Percentiles rank a stretch among this genome's conserved stretches.
Conservation (phyloP, 768 basidiomycete species). For the Kwoniella botswanensis region DNA sequence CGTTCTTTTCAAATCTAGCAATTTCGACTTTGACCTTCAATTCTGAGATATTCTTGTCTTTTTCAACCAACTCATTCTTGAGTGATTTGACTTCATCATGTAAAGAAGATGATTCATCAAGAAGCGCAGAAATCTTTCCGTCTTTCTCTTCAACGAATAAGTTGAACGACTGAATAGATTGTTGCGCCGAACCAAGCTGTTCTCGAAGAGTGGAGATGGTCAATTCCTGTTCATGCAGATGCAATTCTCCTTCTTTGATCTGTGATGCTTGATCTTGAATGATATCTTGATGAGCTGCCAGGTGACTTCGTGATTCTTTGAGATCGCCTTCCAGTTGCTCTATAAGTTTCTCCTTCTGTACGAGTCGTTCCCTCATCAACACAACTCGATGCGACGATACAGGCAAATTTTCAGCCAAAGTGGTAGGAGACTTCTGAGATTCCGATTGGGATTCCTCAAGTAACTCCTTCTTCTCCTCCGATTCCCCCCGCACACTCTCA, state of each 20-base stretch:
- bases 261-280: not conserved
- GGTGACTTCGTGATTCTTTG: not conserved
- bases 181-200: conserved; percentile 7
- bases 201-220: conserved; percentile 7
- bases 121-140: not conserved
- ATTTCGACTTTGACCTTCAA: conserved; percentile 32
- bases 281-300: not conserved
- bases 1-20: conserved; percentile 34
- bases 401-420: not conserved
- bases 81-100: not conserved
- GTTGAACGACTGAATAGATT: conserved; percentile 2
- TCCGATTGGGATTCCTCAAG: not conserved
- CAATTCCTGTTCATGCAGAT: conserved; percentile 14
- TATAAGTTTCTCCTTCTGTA: not conserved
- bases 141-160: conserved; percentile 4
- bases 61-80: conserved; percentile 12
- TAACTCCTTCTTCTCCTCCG: conserved; percentile 4
- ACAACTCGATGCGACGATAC: not conserved
- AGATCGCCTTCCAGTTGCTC: not conserved
- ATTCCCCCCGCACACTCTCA: not conserved
- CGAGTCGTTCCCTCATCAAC: not conserved
- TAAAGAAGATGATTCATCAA: not conserved
- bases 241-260: conserved; percentile 4
- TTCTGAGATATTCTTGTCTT: conserved; percentile 24
- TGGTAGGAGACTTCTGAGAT: not conserved